Evolutionary conservation across 352 stramenopile species (phyloP).

Genomic region (Globisporangium canariense): DNA sequence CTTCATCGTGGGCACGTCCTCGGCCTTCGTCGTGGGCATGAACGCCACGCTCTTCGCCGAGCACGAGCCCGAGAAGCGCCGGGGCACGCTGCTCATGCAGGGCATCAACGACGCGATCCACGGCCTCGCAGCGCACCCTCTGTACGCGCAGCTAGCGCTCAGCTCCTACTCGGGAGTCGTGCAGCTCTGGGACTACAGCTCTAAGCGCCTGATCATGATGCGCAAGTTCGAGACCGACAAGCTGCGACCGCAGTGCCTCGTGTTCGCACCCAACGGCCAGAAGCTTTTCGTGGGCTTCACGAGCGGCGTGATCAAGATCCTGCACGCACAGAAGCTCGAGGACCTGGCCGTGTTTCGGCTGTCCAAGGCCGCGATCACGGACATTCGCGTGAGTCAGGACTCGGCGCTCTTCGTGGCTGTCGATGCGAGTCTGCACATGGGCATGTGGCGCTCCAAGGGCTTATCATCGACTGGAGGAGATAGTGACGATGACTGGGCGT

Average conservation of each 20-base stretch:
- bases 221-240: constrained; percentile 64
- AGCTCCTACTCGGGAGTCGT: constrained; percentile 81
- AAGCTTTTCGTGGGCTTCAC: constrained; percentile 88
- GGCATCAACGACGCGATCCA: constrained; percentile 88
- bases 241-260: constrained; percentile 72
- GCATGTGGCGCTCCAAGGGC: constrained; percentile 69
- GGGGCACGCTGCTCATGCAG: constrained; percentile 90
- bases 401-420: constrained; percentile 72
- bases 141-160: constrained; percentile 68
- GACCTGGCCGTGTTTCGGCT: constrained; percentile 70
- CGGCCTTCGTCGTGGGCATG: constrained; percentile 87
- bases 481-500: constrained; percentile 64
- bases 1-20: constrained; percentile 88
- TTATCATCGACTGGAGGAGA: constrained; percentile 10
- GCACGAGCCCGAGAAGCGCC: constrained; percentile 77
- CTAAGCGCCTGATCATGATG: constrained; percentile 84
- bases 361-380: constrained; percentile 68
- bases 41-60: constrained; percentile 79
- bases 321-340: constrained; percentile 72
- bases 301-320: constrained; percentile 81
- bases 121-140: constrained; percentile 74
- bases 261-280: constrained; percentile 72
- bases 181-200: constrained; percentile 89
- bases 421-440: constrained; percentile 70
- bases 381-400: constrained; percentile 74